Conservation (phyloP, 768 basidiomycete species). For the Phaffia tasmanica region DNA sequence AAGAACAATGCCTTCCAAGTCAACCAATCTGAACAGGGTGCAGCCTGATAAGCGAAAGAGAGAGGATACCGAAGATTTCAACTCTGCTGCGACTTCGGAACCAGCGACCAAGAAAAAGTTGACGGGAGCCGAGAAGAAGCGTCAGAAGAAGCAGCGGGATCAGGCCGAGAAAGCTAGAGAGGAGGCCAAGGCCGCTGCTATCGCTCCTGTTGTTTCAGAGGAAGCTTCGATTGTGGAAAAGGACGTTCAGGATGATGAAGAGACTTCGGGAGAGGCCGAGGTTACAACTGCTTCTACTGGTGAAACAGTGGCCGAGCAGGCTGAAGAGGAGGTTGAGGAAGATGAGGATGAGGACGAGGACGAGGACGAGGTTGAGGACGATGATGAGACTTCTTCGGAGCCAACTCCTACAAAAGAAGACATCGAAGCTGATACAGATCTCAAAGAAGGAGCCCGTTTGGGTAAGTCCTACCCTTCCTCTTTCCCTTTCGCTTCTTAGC, state of each 20-base stretch:
- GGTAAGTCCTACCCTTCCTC: neutral
- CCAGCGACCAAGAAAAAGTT: no score
- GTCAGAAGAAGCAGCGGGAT: neutral
- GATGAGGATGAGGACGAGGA: neutral
- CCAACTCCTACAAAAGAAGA: slow-evolving; percentile 13
- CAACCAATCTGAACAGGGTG: neutral
- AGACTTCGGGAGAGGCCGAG: no score
- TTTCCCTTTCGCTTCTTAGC: neutral
- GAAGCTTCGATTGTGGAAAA: no score
- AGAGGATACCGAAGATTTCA: slow-evolving; percentile 4
- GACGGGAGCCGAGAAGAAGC: neutral
- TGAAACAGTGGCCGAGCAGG: neutral
- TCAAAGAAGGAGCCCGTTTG: slow-evolving; percentile 15
- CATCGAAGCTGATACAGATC: slow-evolving; percentile 7
- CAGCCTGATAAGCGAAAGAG: slow-evolving; percentile 21
- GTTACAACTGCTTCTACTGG: no score
- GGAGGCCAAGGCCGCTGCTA: neutral
- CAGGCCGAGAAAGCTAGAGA: neutral
- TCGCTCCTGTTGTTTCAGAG: no score
- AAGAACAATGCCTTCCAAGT: slow-evolving; percentile 18
- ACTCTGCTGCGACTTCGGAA: neutral
- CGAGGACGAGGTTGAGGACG: neutral
- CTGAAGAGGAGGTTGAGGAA: neutral
- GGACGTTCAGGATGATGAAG: no score
- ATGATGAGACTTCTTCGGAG: slow-evolving; percentile 1